Base-by-base conservation (phyloP, 1,284 basidiomycete species). In the Coriolopsis trogii region DNA sequence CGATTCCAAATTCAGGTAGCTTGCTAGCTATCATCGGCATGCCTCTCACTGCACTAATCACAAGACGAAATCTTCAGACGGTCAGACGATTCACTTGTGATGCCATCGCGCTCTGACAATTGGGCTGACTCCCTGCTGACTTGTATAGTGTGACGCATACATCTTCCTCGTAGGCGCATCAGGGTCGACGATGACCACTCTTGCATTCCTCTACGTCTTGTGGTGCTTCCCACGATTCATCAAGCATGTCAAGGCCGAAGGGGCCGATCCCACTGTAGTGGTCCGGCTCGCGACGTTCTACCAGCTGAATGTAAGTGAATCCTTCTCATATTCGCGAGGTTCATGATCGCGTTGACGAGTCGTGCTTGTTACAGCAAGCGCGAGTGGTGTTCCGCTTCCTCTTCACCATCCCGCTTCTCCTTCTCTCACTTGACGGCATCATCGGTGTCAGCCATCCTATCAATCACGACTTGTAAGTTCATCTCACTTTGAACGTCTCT, bases 341-440 rank as follows among this genome's bases (percentile, higher is more conserved):
- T 8, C 31, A 25, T 26, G 33, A 40, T 26, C n/a, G 43, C 50
- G 12, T 54, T 58, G 25, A 47, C 33, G 23, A 12, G 41, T 21
- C 40, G 39, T 34, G 29, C 24, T 24, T 30, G 41, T 53, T 47
- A 21, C 58, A 89, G 85, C 72, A 79, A 51, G 76, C 78, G 41
- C 79, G 87, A 21, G 80, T 90, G 39, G 64, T 81, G 12, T 87
- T 89, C 66, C 79, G 88, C 13, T 88, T 90, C 67, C 58, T 86
- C 25, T 87, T 85, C 70, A 82, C 84, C 0, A 42, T 85, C 10
- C 85, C 88, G 1, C 67, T 91, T 18, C 69, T 91, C 47, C 71
- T 82, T 33, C 68, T 90, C 36, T 84, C 77, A 3, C 42, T 83
- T 15, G 89, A 91, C 61, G 85, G 78, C 2, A 68, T 88, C 21